Base-by-base conservation (phyloP, 2,329 filamentous ascomycete species). In the Penicillium griseofulvum region DNA sequence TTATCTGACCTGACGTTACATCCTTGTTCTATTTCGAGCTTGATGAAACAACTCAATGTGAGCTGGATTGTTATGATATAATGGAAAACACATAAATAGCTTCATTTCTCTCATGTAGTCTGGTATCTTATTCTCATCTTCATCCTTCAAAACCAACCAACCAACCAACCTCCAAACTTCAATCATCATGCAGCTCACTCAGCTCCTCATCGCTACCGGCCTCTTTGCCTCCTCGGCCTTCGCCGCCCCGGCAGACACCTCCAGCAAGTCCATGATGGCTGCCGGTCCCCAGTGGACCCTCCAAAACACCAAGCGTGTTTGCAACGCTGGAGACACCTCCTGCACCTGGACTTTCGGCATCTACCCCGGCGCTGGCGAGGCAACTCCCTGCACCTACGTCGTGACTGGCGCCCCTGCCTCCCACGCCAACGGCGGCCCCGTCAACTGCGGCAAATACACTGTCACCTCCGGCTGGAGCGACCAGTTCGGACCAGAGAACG, bases 401-500 rank as follows among this genome's bases (percentile, higher is more conserved):
- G 73, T 77, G 60, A 70, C 70, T 36, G 69, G 64, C 44, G 51
- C 63, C 54, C 62, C 67, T 54, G 69, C 71, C 59, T 72, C 74
- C 53, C 64, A 71, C 55, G 71, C 72, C 56, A 72, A 70, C 65
- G 75, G 74, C 45, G 76, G 74, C 17, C 73, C 76, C 42, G 60
- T 67, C 55, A 72, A 60, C 47, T 84, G 80, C 72, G 81, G 81
- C 37, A 65, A 64, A 55, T 84, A 75, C 74, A 80, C 75, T 58
- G 63, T 84, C 65, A 80, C 78, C 48, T 78, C 78, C 2, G 79
- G 80, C 72, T 84, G 81, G 81, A 81, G 77, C 67, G 81, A 76
- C 65, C 77, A 82, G 64, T 84, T 84, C 60, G 82, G 81, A 47
- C 54, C 70, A 12, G 77, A 68, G 58, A 72, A 79, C 26, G 82